Evolutionary conservation across 306 rosid species (phyloP), one percentile per base, ranked within the genome.

Genomic region (Glycine latifolia): DNA sequence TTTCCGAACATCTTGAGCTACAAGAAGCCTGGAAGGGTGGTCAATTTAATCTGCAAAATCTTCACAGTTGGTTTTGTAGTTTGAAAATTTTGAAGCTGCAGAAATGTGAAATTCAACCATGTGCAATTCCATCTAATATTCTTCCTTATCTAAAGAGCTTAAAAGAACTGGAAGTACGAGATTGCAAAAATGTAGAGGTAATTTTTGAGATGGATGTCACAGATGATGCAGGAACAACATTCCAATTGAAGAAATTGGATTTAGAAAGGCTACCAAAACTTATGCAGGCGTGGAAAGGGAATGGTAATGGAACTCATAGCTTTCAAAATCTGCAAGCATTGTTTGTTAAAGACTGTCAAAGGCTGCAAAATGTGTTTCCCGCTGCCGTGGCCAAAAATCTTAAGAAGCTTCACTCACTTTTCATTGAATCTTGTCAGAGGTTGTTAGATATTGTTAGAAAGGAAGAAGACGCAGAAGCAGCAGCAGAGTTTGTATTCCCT

Each of bases 111-210:
- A 41, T 41, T 41, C 44, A 41, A 41, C 44, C 44, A 11, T 37
- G 8, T 53, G 80, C 75, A 14, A 73, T 81, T 73, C 84, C 75
- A 14, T 10, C 59, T 9, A 7, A 53, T 20, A 7, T 74, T 26
- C 79, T 73, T 54, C 10, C 41, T 65, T 0, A 8, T 4, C 26
- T 81, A 3, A 71, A 50, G 55, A 71, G 66, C 46, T 39, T 80
- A 39, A 50, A 49, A 60, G 84, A 71, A 39, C 67, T 80, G 35
- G 8, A 49, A 15, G 78, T 80, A 2, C 43, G 55, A 3, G 1
- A 4, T 4, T 80, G 83, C 47, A 0, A n/a, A 5, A 4, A 11
- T 1, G 10, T 80, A 4, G 3, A 15, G 43, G 31, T 2, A 9
- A 80, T 80, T 11, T 80, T 80, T 80, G 35, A 37, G 3, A 16